Conservation (phyloP, 352 stramenopile species). For the Phytophthora europaea region DNA sequence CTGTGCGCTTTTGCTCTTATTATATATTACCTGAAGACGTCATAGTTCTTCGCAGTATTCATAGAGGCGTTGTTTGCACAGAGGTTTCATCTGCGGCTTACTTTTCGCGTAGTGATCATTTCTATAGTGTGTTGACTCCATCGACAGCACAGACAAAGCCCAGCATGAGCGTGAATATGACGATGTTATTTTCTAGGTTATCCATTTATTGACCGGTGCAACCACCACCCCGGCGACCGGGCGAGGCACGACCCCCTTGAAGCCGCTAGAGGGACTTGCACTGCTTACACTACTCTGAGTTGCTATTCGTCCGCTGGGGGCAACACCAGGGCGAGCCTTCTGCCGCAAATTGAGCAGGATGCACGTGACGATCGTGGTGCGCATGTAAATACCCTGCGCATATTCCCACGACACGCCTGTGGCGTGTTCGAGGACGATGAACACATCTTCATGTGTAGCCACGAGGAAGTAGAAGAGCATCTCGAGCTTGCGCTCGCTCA, state of each 20-base stretch:
- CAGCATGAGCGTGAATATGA: too few species aligned
- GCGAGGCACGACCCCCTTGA: too few species aligned
- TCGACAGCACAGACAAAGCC: too few species aligned
- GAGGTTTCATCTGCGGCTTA: too few species aligned
- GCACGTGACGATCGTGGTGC: neutral
- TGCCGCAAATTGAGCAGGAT: neutral
- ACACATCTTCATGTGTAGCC: slow-evolving; percentile 26
- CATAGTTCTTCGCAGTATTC: neutral
- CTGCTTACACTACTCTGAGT: too few species aligned
- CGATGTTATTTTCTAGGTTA: too few species aligned
- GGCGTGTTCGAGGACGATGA: neutral
- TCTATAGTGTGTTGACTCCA: too few species aligned
- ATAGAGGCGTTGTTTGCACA: neutral
- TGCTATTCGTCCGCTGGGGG: too few species aligned
- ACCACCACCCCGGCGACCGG: too few species aligned
- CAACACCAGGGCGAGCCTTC: neutral
- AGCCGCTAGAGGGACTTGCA: too few species aligned
- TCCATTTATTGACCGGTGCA: too few species aligned
- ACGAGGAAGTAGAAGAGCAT: slow-evolving; percentile 26
- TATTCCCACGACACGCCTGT: slow-evolving; percentile 29
- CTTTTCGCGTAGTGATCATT: too few species aligned
- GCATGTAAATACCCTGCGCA: slow-evolving; percentile 27
- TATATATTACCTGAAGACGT: neutral
- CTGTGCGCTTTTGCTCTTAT: slow-evolving; percentile 1
- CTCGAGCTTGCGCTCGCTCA: slow-evolving; percentile 24